phyloP scores from a whole-genome alignment of 495 filamentous ascomycete genomes.

The Amphirosellinia nigrospora region DNA sequence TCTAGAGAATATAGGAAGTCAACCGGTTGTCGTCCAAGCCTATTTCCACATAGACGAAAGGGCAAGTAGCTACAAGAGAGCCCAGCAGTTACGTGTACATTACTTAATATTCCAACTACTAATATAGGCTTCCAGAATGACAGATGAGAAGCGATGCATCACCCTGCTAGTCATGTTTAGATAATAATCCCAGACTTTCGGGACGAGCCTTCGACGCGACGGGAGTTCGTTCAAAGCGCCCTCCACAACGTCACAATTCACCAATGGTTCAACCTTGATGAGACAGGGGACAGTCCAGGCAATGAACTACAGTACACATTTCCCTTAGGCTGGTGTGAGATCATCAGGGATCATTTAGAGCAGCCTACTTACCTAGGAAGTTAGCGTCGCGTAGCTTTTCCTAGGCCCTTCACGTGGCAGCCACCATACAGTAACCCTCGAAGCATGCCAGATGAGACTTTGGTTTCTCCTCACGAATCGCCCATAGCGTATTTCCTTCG shows the following conservation, averaged over 20 bases:
- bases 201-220: slow-evolving; percentile 29
- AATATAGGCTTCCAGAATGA: not conserved
- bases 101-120: not conserved
- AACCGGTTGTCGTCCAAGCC: not conserved
- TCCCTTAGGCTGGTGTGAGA: not conserved
- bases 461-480: slow-evolving; percentile 6
- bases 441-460: slow-evolving; percentile 1
- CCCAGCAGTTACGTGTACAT: not conserved
- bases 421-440: slow-evolving; percentile 15
- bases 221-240: slow-evolving; percentile 24
- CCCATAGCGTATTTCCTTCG: slow-evolving; percentile 12
- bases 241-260: slow-evolving; percentile 24
- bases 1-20: not conserved
- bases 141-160: not conserved
- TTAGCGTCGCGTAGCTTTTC: slow-evolving; percentile 9
- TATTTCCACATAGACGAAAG: not conserved
- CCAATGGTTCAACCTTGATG: slow-evolving; percentile 19
- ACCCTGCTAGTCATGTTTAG: slow-evolving; percentile 14
- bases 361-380: no score
- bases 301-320: no score
- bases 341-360: slow-evolving; percentile 14
- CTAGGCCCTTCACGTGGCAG: slow-evolving; percentile 17
- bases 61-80: not conserved
- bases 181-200: slow-evolving; percentile 25
- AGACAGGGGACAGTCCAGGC: slow-evolving; percentile 9